Percentiles rank a stretch among this genome's conserved stretches.
Conservation (phyloP, 768 basidiomycete genomes). For the Lyophyllum semitale region DNA sequence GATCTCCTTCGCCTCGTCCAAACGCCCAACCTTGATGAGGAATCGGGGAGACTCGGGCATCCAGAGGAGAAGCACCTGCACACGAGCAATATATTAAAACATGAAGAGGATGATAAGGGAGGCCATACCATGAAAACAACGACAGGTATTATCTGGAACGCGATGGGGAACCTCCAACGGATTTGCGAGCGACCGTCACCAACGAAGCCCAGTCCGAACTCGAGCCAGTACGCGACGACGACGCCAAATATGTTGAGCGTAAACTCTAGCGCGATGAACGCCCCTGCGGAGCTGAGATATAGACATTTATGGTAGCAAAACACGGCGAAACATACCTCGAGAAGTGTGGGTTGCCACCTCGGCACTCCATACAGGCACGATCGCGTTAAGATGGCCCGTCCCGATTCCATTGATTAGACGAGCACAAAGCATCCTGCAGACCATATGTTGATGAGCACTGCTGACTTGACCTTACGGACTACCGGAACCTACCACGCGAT, state of each 20-base stretch:
- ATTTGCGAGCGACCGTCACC: constrained; percentile 41
- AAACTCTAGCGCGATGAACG: constrained; percentile 46
- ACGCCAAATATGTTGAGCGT: constrained; percentile 43
- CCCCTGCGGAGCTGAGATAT: constrained; percentile 24
- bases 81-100: neutral
- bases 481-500: constrained; percentile 35
- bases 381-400: constrained; percentile 44
- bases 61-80: constrained; percentile 33
- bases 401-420: constrained; percentile 46
- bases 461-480: neutral
- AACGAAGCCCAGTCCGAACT: constrained; percentile 45
- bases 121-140: constrained; percentile 36
- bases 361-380: constrained; percentile 47
- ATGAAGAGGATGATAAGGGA: neutral
- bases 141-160: constrained; percentile 44
- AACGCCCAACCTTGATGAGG: constrained; percentile 40
- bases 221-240: constrained; percentile 47
- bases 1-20: constrained; percentile 37
- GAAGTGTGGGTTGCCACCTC: constrained; percentile 47
- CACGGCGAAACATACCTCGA: constrained; percentile 24
- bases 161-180: constrained; percentile 43
- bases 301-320: neutral
- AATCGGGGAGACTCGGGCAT: constrained; percentile 40
- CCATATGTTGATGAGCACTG: neutral
- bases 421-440: constrained; percentile 44